These are phyloP conservation scores for Blastocystis sp. DNA, from an alignment of 352 stramenopile genomes.

Conservation along the genomic window DNA sequence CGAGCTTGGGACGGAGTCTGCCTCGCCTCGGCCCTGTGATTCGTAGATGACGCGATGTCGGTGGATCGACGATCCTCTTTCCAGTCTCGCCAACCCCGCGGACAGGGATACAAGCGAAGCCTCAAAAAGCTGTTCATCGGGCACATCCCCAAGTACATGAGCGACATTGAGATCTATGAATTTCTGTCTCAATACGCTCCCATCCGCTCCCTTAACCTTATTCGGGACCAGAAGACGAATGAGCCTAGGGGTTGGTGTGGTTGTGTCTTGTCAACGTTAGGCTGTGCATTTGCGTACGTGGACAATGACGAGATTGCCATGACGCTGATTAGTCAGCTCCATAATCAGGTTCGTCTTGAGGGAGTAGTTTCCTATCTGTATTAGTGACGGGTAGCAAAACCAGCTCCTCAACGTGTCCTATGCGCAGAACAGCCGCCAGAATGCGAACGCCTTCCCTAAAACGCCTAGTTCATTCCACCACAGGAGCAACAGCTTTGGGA, in stretches of 20 bases:
- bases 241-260: neutral
- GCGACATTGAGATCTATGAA: neutral
- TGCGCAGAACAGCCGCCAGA: neutral
- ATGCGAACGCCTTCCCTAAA: neutral
- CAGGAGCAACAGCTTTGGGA: too few species aligned
- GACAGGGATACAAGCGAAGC: neutral
- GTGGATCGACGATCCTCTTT: neutral
- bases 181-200: constrained; percentile 50
- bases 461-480: too few species aligned
- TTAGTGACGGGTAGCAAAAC: neutral
- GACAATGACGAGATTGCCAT: constrained; percentile 7
- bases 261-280: neutral
- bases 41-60: neutral
- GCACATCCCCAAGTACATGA: constrained; percentile 23
- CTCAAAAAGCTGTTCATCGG: constrained; percentile 49
- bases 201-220: constrained; percentile 1
- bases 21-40: neutral
- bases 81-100: neutral
- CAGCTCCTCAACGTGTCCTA: neutral
- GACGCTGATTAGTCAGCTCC: constrained; percentile 5
- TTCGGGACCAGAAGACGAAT: constrained; percentile 15
- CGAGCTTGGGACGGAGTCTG: neutral
- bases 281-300: constrained; percentile 46
- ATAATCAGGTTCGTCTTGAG: neutral
- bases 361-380: neutral